Conservation (phyloP, 2,329 filamentous ascomycete species). For the Cordyceps tenuipes region DNA sequence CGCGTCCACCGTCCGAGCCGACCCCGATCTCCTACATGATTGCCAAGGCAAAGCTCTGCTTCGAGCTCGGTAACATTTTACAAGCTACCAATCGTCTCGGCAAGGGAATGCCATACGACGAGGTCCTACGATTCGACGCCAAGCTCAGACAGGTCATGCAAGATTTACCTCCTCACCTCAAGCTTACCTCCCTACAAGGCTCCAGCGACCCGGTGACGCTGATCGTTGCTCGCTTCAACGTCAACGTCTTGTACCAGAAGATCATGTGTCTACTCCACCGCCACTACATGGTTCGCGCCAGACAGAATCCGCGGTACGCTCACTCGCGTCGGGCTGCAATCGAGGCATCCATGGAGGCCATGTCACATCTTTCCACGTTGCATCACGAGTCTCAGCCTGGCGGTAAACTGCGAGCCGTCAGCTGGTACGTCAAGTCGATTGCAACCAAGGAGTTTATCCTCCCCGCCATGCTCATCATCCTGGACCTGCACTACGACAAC, state of each 20-base stretch:
- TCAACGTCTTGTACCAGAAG: conserved; percentile 83
- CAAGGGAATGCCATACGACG: conserved; percentile 51
- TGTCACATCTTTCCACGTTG: conserved; percentile 69
- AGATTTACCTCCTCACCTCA: conserved; percentile 71
- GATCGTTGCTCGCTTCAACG: conserved; percentile 74
- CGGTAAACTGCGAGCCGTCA: conserved; percentile 63
- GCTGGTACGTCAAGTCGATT: conserved; percentile 71
- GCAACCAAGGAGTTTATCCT: conserved; percentile 80
- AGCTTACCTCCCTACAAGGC: conserved; percentile 65
- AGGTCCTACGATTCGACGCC: conserved; percentile 54
- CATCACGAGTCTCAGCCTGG: conserved; percentile 64
- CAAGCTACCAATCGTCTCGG: conserved; percentile 53
- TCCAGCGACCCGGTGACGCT: conserved; percentile 73
- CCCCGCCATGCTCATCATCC: conserved; percentile 72
- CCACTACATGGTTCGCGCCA: conserved; percentile 72
- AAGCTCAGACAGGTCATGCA: conserved; percentile 53
- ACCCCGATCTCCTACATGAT: conserved; percentile 77
- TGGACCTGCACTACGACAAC: conserved; percentile 71
- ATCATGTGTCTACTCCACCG: conserved; percentile 82
- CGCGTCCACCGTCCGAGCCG: conserved; percentile 58
- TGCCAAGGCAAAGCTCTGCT: conserved; percentile 58
- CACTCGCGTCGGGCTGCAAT: conserved; percentile 79
- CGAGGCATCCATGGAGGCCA: conserved; percentile 74
- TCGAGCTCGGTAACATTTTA: conserved; percentile 63
- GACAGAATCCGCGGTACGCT: conserved; percentile 70